Evolutionary conservation across 805 yeast species (phyloP), one percentile per base, ranked within the genome.

Genomic region (Starmerella vaccinii): DNA sequence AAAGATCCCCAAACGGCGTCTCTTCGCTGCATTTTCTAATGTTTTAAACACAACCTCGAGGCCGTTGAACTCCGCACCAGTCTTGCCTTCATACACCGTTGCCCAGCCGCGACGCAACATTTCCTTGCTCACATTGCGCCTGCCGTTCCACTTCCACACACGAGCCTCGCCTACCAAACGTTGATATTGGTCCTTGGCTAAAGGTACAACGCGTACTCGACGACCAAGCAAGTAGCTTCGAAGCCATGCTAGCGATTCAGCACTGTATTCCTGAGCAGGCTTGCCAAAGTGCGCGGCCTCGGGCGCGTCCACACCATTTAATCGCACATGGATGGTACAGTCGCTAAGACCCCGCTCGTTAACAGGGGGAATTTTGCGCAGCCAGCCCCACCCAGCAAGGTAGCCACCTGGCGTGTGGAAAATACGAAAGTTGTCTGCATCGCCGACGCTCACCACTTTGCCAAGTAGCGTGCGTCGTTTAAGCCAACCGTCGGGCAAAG

Each of bases 251-350:
- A 89, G 65, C 0, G 97, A 92, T 58, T 92, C 97, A 37, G 80
- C 85, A 32, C 92, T 78, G 62, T 67, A 84, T 0, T 92, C 90
- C 63, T 92, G 98, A 0, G 95, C 83, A 0, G 94, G 88, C 53
- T 84, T 83, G 0, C 98, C 98, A 66, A 86, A 92, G 69, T 92
- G 97, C 1, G 95, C 77, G 39, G 94, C 71, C 63, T 92, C 98
- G 1, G 98, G 98, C 0, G 98, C 98, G 72, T 92, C 98, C 15
- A 90, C 82, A 0, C 97, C 98, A 66, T 92, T 84, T 19, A 92
- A 68, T 44, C 98, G 72, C 4, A 92, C 77, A 65, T 82, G 81
- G 33, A 92, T 69, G 0, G 98, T 92, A 56, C 81, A 72, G 53
- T 76, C 76, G 55, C 78, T 77, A 34, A 60, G 62, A 50, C 65